A percentile compares a stretch with the other conserved stretches of the same genome.
These are phyloP conservation scores for Zymoseptoria brevis DNA, from an alignment of 2,329 filamentous ascomycete genomes.

Conservation along the genomic window DNA sequence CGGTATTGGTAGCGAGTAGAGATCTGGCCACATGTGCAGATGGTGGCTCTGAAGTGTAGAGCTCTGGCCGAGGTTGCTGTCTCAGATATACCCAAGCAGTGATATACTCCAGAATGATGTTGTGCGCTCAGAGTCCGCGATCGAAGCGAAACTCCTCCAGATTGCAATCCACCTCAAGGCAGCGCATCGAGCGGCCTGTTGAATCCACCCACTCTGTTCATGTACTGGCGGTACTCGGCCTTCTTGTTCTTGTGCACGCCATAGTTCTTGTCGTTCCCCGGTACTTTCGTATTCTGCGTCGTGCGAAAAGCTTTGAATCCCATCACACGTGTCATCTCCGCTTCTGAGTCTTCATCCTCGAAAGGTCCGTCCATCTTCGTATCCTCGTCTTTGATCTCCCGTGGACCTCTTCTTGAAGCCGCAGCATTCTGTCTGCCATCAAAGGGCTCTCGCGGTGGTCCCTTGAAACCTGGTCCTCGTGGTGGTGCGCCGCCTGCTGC, in stretches of 20 bases:
- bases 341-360: conserved; percentile 52
- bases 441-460: conserved; percentile 3
- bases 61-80: neutral
- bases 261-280: conserved; percentile 71
- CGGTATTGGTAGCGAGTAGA: neutral
- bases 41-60: neutral
- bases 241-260: conserved; percentile 87
- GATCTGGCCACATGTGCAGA: neutral
- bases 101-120: neutral
- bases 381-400: conserved; percentile 10
- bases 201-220: conserved; percentile 77
- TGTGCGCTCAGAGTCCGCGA: neutral
- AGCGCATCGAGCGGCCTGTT: conserved; percentile 52
- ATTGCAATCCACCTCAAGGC: neutral
- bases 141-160: neutral
- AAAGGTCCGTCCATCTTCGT: conserved; percentile 17
- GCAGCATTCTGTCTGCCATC: conserved; percentile 3
- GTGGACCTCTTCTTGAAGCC: neutral
- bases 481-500: conserved; percentile 5
- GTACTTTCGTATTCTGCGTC: conserved; percentile 82
- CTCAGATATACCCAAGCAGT: neutral
- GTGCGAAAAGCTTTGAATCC: conserved; percentile 79
- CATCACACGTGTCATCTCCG: conserved; percentile 76
- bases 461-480: conserved; percentile 8
- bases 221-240: conserved; percentile 93